A percentile compares a stretch with the other conserved stretches of the same genome.
Conservation (phyloP, 2,329 filamentous ascomycete genomes). For the Tolypocladium guangdongense region DNA sequence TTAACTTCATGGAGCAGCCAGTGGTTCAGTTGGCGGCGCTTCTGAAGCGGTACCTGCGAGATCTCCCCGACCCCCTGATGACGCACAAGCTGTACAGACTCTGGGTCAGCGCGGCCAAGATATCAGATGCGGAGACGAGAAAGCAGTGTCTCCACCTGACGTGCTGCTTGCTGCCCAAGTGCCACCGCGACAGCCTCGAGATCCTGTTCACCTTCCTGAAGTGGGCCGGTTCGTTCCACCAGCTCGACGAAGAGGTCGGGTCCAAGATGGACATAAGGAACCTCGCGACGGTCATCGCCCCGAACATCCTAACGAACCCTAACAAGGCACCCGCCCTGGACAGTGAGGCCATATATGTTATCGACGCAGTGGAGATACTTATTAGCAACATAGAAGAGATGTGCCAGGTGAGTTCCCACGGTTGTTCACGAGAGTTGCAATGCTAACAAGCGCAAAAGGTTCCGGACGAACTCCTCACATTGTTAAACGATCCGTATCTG, state of each 20-base stretch:
- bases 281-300: slow-evolving; percentile 90
- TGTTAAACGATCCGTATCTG: slow-evolving; percentile 72
- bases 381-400: slow-evolving; percentile 93
- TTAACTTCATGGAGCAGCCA: slow-evolving; percentile 78
- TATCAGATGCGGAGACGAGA: slow-evolving; percentile 69
- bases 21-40: slow-evolving; percentile 91
- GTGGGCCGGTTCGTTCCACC: slow-evolving; percentile 94
- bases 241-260: slow-evolving; percentile 90
- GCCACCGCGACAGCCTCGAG: slow-evolving; percentile 87
- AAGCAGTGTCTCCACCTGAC: slow-evolving; percentile 80
- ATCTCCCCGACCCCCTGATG: slow-evolving; percentile 87
- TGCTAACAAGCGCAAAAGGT: slow-evolving; percentile 45
- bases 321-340: slow-evolving; percentile 59
- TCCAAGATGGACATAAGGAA: slow-evolving; percentile 99
- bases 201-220: slow-evolving; percentile 93
- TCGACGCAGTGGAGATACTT: slow-evolving; percentile 82
- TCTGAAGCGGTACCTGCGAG: slow-evolving; percentile 87
- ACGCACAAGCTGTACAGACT: slow-evolving; percentile 90
- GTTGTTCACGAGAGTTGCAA: background rate
- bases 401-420: slow-evolving; percentile 65
- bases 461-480: slow-evolving; percentile 78
- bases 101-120: slow-evolving; percentile 84
- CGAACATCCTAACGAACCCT: slow-evolving; percentile 76
- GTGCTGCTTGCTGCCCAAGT: slow-evolving; percentile 86
- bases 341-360: slow-evolving; percentile 82